These are phyloP conservation scores for Proteromonas lacertae DNA, from an alignment of 352 stramenopile genomes.

Conservation along the genomic window DNA sequence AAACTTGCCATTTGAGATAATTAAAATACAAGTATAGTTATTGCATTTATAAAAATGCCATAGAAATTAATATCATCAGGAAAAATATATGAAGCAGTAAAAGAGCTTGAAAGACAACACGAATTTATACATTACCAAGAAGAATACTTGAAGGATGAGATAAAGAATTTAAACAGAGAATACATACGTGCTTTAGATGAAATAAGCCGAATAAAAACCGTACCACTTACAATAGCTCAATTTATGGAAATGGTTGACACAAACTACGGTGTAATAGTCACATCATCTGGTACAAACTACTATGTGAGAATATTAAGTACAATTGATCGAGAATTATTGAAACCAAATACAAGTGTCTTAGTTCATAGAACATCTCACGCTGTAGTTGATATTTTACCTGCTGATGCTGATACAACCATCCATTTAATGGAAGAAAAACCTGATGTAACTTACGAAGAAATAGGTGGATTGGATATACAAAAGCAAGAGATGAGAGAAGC, in stretches of 20 bases:
- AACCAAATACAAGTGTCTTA: conserved; percentile 89
- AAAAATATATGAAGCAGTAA: conserved; percentile 46
- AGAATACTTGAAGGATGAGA: conserved; percentile 99
- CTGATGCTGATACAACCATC: conserved; percentile 92
- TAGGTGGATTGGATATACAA: conserved; percentile 96
- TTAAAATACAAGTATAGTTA: not conserved
- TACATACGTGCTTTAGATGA: conserved; percentile 72
- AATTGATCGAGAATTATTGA: conserved; percentile 86
- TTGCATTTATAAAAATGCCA: not conserved
- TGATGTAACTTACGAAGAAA: conserved; percentile 77
- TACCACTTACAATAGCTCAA: conserved; percentile 96
- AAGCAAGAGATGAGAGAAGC: conserved; percentile 90
- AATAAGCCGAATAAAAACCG: conserved; percentile 95
- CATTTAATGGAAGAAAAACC: conserved; percentile 97
- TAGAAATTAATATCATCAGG: conserved; percentile 22
- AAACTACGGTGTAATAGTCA: conserved; percentile 92
- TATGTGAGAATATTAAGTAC: conserved; percentile 91
- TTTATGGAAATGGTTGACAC: conserved; percentile 99
- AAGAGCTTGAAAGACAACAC: conserved; percentile 30
- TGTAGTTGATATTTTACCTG: conserved; percentile 88
- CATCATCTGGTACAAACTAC: conserved; percentile 86
- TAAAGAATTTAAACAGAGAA: conserved; percentile 96
- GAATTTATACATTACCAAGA: conserved; percentile 48
- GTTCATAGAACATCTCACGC: conserved; percentile 89
- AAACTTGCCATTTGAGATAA: not conserved